Percentiles rank a stretch among this genome's conserved stretches.
These are phyloP conservation scores for Aureobasidium sp. DNA, from an alignment of 2,329 filamentous ascomycete species.

Conservation along the genomic window DNA sequence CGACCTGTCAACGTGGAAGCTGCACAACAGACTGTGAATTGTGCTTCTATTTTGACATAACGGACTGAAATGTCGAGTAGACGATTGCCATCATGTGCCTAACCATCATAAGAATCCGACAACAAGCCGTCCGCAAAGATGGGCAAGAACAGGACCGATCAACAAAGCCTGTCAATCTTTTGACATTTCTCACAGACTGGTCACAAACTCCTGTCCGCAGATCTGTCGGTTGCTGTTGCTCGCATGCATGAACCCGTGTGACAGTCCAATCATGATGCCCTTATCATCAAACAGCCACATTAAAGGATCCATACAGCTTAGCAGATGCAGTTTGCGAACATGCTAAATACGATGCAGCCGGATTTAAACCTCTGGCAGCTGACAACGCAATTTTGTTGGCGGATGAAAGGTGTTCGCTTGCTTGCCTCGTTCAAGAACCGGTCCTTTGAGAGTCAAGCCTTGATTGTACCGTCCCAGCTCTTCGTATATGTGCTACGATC, in stretches of 20 bases:
- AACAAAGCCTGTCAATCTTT: not conserved
- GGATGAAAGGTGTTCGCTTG: not conserved
- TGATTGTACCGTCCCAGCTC: not conserved
- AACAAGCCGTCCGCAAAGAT: not conserved
- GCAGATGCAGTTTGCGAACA: not conserved
- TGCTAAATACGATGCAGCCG: not conserved
- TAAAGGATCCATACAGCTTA: not conserved
- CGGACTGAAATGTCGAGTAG: not conserved
- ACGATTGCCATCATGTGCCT: not conserved
- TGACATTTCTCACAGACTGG: not conserved
- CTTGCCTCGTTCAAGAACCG: not conserved
- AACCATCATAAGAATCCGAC: not conserved
- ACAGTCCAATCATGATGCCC: not conserved
- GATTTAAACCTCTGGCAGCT: not conserved
- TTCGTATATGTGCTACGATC: not conserved
- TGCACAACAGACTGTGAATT: not conserved
- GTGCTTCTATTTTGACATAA: not conserved
- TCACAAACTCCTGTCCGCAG: constrained; percentile 2
- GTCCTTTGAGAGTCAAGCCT: not conserved
- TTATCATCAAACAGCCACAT: not conserved
- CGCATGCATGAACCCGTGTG: constrained; percentile 5
- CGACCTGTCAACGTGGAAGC: not conserved
- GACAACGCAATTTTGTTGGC: not conserved
- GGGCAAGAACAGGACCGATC: not conserved
- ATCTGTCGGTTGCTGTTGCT: not conserved